phyloP scores from a whole-genome alignment of 805 yeast genomes.

The Blastobotrys americana region DNA sequence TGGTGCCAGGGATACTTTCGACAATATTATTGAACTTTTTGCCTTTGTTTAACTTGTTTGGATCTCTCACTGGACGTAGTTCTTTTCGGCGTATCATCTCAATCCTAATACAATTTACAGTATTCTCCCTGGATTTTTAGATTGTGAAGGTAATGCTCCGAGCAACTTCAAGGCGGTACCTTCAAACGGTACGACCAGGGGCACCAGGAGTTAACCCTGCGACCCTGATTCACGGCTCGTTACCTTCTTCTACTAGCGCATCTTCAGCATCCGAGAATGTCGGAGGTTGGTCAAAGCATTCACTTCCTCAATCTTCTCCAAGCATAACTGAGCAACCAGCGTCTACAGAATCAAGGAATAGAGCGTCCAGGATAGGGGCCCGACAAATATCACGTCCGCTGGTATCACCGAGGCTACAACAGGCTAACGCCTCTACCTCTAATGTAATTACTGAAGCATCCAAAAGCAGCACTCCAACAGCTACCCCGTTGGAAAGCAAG shows the following conservation, averaged over 20 bases:
- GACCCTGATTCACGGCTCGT: not conserved
- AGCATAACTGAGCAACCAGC: constrained; percentile 1
- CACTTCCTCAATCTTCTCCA: not conserved
- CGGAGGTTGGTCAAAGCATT: constrained; percentile 5
- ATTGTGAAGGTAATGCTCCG: too few species aligned
- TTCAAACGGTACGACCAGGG: constrained; percentile 7
- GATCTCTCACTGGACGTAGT: too few species aligned
- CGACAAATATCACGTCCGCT: constrained; percentile 3
- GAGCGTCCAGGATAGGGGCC: too few species aligned
- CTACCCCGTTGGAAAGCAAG: not conserved
- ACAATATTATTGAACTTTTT: too few species aligned
- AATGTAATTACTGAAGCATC: not conserved
- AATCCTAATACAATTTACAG: too few species aligned
- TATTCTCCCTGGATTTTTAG: too few species aligned
- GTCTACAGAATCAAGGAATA: not conserved
- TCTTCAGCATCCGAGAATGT: not conserved
- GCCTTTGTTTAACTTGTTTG: too few species aligned
- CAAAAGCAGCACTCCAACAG: not conserved
- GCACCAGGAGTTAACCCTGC: not conserved
- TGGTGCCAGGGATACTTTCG: too few species aligned
- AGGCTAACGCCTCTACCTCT: too few species aligned
- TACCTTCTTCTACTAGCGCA: not conserved
- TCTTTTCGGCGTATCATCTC: too few species aligned
- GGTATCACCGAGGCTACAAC: not conserved
- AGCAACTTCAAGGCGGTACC: constrained; percentile 1